Base-by-base conservation (phyloP, 805 yeast genomes). In the Metschnikowia continentalis region DNA sequence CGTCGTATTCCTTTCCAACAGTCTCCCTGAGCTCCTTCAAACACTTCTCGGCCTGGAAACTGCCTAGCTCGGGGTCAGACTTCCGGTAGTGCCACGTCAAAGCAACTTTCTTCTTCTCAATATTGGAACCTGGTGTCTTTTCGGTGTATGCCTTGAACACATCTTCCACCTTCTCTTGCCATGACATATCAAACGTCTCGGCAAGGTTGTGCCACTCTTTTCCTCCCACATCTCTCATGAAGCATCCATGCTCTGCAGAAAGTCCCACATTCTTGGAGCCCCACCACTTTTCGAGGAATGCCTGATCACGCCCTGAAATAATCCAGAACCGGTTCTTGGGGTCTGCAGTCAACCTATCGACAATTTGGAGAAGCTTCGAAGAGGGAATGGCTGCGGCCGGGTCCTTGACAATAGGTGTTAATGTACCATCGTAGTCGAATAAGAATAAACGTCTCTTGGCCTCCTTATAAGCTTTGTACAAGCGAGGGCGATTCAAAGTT, bases 371-470 rank as follows among this genome's bases (percentile, higher is more conserved):
- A 42, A 94, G 74, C 57, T 86, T 77, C 3, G 84, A 83, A 0
- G 96, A 83, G 2, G 99, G 99, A 39, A 94, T 87, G 0, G 99
- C 99, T 0, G 98, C 97, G n/a, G 92, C 90, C 1, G 99, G 99
- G 60, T 94, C 98, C 37, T 83, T 80, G 3, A 94, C 99, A 63
- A 94, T 94, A 13, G 98, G 98, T 0, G 99, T 90, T 58, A 94
- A 75, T 1, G 99, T 94, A 30, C 99, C 99, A 66, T 94, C 99
- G 66, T 94, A 94, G 70, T 94, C 99, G 70, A 94, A 91, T 60
- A 94, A 68, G 60, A 94, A 90, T 52, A 94, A 70, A 54, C 98
- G 78, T 59, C 86, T 78, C 33, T 79, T 54, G 0, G 97, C 82
- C 20, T 66, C 57, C 43, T 77, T 66, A 66, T 89, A 94, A 51